Base-by-base conservation (phyloP, 2,329 filamentous ascomycete species). In the Lecanicillium sp. region DNA sequence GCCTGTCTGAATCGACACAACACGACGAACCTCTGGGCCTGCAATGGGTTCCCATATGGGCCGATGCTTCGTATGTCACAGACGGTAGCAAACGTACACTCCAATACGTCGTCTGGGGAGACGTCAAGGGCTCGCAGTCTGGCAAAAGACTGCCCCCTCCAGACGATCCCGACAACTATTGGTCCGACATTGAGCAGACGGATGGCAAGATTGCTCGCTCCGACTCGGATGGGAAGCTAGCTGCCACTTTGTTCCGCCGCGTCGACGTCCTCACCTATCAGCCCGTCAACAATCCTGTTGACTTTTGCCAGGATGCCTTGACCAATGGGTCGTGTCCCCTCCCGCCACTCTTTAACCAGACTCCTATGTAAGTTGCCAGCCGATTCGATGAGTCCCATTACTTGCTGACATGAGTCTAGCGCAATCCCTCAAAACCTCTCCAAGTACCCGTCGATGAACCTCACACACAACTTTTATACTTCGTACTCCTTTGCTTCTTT, bases 401-500 rank as follows among this genome's bases (percentile, higher is more conserved):
- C 43, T 11, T 42, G 42, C 29, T 37, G 40, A 41, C 35, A 41
- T 41, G 47, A 35, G 48, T 37, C 14, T 38, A 64, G 61, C 38
- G 50, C 54, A 37, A 46, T 61, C 14, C 62, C 61, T 9, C 51
- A 67, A 2, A 29, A 38, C 9, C 27, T 38, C 13, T 16, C 19
- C 48, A 57, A 57, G 9, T 66, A 94, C 29, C 85, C 83, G 3
- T 81, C 83, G 2, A 81, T 95, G 55, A 80, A 76, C 38, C 63
- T 95, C 22, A 70, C 72, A 20, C 78, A 88, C 58, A 71, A 86
- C 45, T 83, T 96, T 58, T 68, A 71, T 47, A 86, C 86, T n/a
- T 77, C 78, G 0, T 98, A 95, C 58, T 75, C 85, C 4, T 95
- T 98, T 55, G 73, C 85, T 2, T 90, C 89, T 2, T 79, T 96